These are phyloP conservation scores for Candida fluviatilis DNA, from an alignment of 805 yeast species.

Conservation along the genomic window DNA sequence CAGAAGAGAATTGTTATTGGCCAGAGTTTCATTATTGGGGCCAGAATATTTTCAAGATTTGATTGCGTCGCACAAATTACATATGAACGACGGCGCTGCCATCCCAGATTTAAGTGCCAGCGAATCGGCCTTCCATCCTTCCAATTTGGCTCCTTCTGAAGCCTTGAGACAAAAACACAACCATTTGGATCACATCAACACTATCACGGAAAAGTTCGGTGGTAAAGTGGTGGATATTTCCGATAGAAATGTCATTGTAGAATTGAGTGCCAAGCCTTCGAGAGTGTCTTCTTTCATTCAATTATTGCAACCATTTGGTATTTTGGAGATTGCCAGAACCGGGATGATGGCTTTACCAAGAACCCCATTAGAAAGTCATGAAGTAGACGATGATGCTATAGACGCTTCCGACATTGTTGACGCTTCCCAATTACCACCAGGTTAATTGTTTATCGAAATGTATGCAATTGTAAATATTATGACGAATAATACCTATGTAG, in stretches of 20 bases:
- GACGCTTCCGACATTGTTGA: conserved; percentile 75
- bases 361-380: conserved; percentile 69
- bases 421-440: conserved; percentile 90
- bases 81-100: conserved; percentile 34
- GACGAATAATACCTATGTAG: neutral
- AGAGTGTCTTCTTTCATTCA: conserved; percentile 83
- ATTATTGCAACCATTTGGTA: conserved; percentile 92
- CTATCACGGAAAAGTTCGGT: conserved; percentile 81
- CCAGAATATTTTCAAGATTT: conserved; percentile 98
- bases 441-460: conserved; percentile 43
- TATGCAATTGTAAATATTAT: neutral
- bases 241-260: conserved; percentile 91
- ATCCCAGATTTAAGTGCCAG: conserved; percentile 41
- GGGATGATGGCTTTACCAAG: conserved; percentile 99
- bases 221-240: conserved; percentile 90
- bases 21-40: conserved; percentile 89
- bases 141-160: conserved; percentile 83
- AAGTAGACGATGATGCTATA: conserved; percentile 41
- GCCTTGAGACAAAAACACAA: conserved; percentile 90
- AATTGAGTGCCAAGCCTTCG: conserved; percentile 89
- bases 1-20: conserved; percentile 84
- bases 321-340: conserved; percentile 91
- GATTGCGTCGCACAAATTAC: conserved; percentile 73
- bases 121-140: conserved; percentile 71
- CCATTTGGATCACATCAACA: conserved; percentile 80